phyloP scores from a whole-genome alignment of 345 rosid genomes.

The Erysimum cheiranthoides region DNA sequence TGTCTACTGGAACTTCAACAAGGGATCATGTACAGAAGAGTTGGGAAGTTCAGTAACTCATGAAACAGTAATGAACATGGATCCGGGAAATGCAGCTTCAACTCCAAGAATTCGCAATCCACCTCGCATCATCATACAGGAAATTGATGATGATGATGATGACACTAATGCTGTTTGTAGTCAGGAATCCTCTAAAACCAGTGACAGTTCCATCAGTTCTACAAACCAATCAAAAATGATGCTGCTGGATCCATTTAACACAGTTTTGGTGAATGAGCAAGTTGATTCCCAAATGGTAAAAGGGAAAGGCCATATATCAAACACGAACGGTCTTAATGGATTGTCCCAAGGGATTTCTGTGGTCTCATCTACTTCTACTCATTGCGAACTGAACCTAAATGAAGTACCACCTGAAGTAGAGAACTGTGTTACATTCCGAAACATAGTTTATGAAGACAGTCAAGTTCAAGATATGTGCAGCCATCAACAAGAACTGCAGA shows the following conservation, averaged over 20 bases:
- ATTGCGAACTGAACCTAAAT: slow-evolving; percentile 29
- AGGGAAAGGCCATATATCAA: background rate
- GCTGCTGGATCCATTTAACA: slow-evolving; percentile 9
- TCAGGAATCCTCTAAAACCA: slow-evolving; percentile 48
- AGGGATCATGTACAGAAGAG: slow-evolving; percentile 46
- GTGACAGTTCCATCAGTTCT: slow-evolving; percentile 16
- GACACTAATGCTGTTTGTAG: slow-evolving; percentile 50
- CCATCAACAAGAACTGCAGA: slow-evolving; percentile 35
- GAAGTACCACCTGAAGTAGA: slow-evolving; percentile 42
- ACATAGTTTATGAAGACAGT: slow-evolving; percentile 45
- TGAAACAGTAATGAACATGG: slow-evolving; percentile 49
- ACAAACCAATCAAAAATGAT: slow-evolving; percentile 43
- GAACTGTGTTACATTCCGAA: slow-evolving; percentile 35
- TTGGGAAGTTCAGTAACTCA: slow-evolving; percentile 47
- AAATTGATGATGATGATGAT: slow-evolving; percentile 52
- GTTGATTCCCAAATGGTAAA: background rate
- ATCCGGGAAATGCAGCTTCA: slow-evolving; percentile 48
- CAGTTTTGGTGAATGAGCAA: background rate
- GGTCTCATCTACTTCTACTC: slow-evolving; percentile 31
- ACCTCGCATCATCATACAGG: slow-evolving; percentile 54
- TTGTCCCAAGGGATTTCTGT: slow-evolving; percentile 32
- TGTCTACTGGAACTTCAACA: slow-evolving; percentile 40
- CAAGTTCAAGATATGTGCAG: slow-evolving; percentile 37
- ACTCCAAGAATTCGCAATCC: slow-evolving; percentile 49
- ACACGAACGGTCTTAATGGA: background rate